phyloP scores from a whole-genome alignment of 225 moss, liverwort and hornwort genomes.

The Ulota crispa region DNA sequence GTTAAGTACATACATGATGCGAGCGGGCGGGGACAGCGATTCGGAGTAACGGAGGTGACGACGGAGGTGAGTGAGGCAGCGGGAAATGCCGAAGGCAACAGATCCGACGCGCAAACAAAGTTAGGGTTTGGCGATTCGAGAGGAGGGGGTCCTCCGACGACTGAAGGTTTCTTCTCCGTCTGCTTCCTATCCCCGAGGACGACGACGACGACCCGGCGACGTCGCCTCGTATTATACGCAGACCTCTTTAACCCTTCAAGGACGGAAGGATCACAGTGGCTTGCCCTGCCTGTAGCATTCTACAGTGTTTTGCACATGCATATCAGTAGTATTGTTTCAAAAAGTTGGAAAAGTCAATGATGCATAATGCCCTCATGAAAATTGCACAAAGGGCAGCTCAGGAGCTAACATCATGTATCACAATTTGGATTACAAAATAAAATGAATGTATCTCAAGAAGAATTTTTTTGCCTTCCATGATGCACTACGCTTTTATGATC shows the following conservation, averaged over 20 bases:
- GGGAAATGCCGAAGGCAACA: background rate
- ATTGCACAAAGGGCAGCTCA: too few relatives aligned
- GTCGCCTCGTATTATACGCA: background rate
- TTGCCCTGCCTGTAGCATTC: too few relatives aligned
- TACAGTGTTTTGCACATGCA: too few relatives aligned
- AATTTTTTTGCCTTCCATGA: too few relatives aligned
- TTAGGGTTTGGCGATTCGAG: slow-evolving; percentile 21
- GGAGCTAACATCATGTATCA: too few relatives aligned
- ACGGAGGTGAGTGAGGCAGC: background rate
- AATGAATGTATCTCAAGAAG: too few relatives aligned
- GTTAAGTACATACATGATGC: background rate
- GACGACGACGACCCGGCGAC: background rate
- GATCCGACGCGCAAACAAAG: background rate
- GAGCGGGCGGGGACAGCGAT: background rate
- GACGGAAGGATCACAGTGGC: too few relatives aligned
- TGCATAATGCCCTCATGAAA: too few relatives aligned
- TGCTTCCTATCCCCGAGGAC: slow-evolving; percentile 4
- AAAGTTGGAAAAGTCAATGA: too few relatives aligned
- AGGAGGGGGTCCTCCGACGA: background rate
- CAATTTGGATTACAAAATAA: too few relatives aligned
- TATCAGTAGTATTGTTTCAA: too few relatives aligned
- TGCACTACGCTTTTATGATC: too few relatives aligned
- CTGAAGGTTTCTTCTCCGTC: slow-evolving; percentile 22
- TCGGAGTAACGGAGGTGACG: background rate
- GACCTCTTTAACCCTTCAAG: background rate